Percentiles rank a stretch among this genome's conserved stretches.
These are phyloP conservation scores for Ogataea glucozyma DNA, from an alignment of 805 yeast genomes.

Conservation along the genomic window DNA sequence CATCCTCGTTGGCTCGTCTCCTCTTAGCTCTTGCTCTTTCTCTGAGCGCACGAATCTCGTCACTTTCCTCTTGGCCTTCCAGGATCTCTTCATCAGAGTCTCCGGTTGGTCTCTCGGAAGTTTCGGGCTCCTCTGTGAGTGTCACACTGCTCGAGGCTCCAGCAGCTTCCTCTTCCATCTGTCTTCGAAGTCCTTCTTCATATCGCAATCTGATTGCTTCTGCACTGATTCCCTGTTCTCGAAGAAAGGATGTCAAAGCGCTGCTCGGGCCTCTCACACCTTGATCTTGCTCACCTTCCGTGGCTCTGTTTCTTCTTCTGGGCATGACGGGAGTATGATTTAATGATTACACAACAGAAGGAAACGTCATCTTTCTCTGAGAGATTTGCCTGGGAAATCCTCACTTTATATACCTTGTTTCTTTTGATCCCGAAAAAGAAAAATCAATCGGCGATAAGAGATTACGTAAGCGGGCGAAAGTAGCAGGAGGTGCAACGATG, in stretches of 20 bases:
- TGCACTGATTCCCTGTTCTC: conserved; percentile 87
- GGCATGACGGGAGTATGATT: conserved; percentile 20
- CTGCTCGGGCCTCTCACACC: conserved; percentile 66
- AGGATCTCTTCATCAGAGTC: conserved; percentile 37
- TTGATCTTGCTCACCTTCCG: conserved; percentile 11
- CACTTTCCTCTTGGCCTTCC: conserved; percentile 32
- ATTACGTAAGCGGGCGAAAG: too few relatives aligned
- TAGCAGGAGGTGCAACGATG: not conserved
- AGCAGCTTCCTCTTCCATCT: conserved; percentile 34
- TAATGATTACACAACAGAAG: too few relatives aligned
- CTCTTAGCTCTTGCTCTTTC: conserved; percentile 34
- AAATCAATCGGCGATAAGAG: not conserved
- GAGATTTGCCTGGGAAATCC: too few relatives aligned
- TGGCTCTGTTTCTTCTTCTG: conserved; percentile 24
- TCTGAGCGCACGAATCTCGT: conserved; percentile 21
- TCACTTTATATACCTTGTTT: too few relatives aligned
- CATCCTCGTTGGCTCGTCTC: conserved; percentile 37
- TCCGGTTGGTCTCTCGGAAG: conserved; percentile 31
- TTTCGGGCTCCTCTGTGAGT: conserved; percentile 17
- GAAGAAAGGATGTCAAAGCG: conserved; percentile 84
- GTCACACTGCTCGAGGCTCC: conserved; percentile 24
- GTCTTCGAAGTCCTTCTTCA: conserved; percentile 35
- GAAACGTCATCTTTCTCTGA: too few relatives aligned
- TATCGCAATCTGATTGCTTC: conserved; percentile 61
- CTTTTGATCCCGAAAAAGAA: too few relatives aligned